Base-by-base conservation (phyloP, 2,329 filamentous ascomycete species). In the Aspergillus pseudoviridinutans region DNA sequence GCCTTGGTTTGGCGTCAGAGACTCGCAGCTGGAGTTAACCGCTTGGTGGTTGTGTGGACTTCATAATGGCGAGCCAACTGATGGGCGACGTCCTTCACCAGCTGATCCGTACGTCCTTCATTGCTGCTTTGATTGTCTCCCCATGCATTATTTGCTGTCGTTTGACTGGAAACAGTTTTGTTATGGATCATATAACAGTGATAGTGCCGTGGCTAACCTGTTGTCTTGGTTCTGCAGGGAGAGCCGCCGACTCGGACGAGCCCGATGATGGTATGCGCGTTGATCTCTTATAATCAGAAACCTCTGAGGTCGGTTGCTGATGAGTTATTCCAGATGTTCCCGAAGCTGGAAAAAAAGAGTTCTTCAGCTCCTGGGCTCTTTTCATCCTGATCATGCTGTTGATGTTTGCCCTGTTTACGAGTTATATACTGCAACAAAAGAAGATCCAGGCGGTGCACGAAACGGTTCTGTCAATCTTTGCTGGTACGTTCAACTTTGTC, bases 371-470 rank as follows among this genome's bases (percentile, higher is more conserved):
- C 79, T 97, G 91, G 92, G 92, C 93, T 29, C 87, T 99, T 65
- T 96, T 97, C 78, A 99, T 99, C 71, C 86, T 96, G 67, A 96
- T 99, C 68, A 84, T 91, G 79, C 86, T 99, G 67, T 87, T 99
- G 68, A 96, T 97, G 66, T 85, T 90, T 64, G 93, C 94, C 61
- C 90, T 99, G 68, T 96, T 97, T 76, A 96, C 92, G 49, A 97
- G 92, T 81, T 99, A 99, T 78, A 89, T 95, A 66, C 84, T 99
- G 60, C 93, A 97, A 77, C 91, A 94, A 78, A 92, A 91, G 78
- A 97, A 95, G 79, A 92, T 99, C 56, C 94, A 97, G 70, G 94
- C 94, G 28, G 89, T 99, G 55, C 94, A 99, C 76, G 94, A 99
- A 80, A 99, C 94, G 1, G 94, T 97, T 67, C 87, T 99, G 61